phyloP scores from a whole-genome alignment of 208 protist genomes.

The Leishmania martiniquensis region DNA sequence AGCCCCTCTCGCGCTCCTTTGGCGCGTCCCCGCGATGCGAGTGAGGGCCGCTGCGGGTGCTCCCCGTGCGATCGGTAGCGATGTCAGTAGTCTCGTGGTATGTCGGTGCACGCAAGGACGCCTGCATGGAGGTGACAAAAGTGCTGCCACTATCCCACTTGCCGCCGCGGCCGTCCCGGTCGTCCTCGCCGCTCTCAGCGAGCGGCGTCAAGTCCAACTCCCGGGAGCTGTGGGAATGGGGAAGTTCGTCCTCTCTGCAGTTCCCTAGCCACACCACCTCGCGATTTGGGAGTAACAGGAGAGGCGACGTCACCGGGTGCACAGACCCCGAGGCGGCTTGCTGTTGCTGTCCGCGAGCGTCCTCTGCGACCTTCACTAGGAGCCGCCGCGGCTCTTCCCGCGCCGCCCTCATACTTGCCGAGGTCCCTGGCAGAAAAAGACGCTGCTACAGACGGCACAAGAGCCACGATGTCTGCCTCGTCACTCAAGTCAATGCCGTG shows the following conservation, averaged over 20 bases:
- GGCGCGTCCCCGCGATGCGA: not conserved
- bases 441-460: not conserved
- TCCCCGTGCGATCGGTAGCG: not conserved
- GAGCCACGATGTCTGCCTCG: not conserved
- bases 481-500: not conserved
- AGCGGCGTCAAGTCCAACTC: constrained; percentile 1
- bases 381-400: not conserved
- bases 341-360: not conserved
- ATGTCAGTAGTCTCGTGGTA: not conserved
- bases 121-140: not conserved
- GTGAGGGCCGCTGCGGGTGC: not conserved
- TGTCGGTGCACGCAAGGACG: not conserved
- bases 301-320: not conserved
- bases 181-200: constrained; percentile 2
- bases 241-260: not conserved
- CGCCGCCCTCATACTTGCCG: not conserved
- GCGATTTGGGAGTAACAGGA: not conserved
- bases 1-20: not conserved
- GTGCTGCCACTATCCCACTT: not conserved
- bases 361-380: not conserved
- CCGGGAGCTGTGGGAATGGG: constrained; percentile 16
- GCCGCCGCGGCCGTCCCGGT: not conserved
- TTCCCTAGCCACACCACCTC: not conserved
- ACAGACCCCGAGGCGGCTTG: not conserved
- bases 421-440: not conserved